Evolutionary conservation across 257 asterid genomes (phyloP).

Genomic region (Petunia secreta): DNA sequence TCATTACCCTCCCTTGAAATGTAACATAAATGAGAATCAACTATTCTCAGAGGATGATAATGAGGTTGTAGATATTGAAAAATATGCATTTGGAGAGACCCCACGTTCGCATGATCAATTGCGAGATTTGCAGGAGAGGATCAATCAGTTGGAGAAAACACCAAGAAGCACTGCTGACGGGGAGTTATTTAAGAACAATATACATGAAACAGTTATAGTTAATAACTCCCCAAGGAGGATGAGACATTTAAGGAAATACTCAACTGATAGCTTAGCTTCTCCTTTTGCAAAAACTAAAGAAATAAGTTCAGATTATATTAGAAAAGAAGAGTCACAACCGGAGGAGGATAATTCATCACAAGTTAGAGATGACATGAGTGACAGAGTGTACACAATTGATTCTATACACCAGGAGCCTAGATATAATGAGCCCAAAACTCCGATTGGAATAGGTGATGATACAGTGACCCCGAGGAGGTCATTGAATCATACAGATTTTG

Average conservation of each 20-base stretch:
- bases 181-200: conserved; percentile 50
- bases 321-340: conserved; percentile 51
- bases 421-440: conserved; percentile 51
- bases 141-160: conserved; percentile 76
- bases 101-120: conserved; percentile 60
- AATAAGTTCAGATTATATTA: conserved; percentile 43
- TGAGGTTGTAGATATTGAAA: conserved; percentile 67
- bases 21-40: conserved; percentile 54
- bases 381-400: conserved; percentile 83
- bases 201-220: conserved; percentile 68
- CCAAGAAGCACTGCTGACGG: conserved; percentile 59
- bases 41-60: conserved; percentile 50
- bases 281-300: conserved; percentile 48
- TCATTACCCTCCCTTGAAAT: conserved; percentile 74
- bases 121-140: conserved; percentile 70
- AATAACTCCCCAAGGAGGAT: conserved; percentile 74
- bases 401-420: conserved; percentile 63
- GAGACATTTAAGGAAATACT: conserved; percentile 56
- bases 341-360: conserved; percentile 62
- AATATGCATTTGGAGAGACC: conserved; percentile 75
- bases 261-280: conserved; percentile 59
- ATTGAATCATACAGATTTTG: conserved; percentile 40
- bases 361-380: conserved; percentile 69
- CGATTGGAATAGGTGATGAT: conserved; percentile 53
- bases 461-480: conserved; percentile 59